Conservation (phyloP, 306 rosid species). For the Abrus pulchellus region DNA sequence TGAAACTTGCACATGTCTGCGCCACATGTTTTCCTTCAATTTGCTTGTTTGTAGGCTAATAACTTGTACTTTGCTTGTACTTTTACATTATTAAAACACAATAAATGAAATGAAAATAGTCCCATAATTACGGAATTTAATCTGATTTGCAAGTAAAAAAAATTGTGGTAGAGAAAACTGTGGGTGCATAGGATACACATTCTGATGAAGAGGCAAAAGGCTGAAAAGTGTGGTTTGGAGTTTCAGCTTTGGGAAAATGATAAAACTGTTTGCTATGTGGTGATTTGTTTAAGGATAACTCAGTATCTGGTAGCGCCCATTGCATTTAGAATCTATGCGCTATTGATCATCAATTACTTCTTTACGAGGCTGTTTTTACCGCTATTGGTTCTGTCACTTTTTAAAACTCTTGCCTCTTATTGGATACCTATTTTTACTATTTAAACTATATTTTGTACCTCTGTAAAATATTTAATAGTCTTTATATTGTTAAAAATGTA, state of each 20-base stretch:
- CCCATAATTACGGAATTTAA: conserved; percentile 6
- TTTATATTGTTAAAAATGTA: no score
- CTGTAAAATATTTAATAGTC: no score
- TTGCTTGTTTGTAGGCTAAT: background rate
- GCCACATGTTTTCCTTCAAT: conserved; percentile 47
- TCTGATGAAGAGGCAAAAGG: background rate
- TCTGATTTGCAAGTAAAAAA: background rate
- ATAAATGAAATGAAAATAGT: background rate
- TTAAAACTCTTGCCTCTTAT: background rate
- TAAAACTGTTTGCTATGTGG: conserved; percentile 39
- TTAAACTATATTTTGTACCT: no score
- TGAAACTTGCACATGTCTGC: background rate
- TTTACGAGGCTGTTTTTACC: background rate
- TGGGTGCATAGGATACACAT: conserved; percentile 30
- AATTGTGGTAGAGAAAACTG: background rate
- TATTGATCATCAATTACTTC: background rate
- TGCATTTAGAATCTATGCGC: conserved; percentile 43
- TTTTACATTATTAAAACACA: background rate
- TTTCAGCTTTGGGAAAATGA: background rate
- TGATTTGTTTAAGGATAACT: background rate
- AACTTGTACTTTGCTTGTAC: background rate
- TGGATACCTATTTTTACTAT: no score
- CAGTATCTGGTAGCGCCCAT: conserved; percentile 38
- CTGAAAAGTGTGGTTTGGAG: background rate
- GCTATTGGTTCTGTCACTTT: background rate